Conservation (phyloP, 176 grass and related monocot species). For the Oryza punctata region DNA sequence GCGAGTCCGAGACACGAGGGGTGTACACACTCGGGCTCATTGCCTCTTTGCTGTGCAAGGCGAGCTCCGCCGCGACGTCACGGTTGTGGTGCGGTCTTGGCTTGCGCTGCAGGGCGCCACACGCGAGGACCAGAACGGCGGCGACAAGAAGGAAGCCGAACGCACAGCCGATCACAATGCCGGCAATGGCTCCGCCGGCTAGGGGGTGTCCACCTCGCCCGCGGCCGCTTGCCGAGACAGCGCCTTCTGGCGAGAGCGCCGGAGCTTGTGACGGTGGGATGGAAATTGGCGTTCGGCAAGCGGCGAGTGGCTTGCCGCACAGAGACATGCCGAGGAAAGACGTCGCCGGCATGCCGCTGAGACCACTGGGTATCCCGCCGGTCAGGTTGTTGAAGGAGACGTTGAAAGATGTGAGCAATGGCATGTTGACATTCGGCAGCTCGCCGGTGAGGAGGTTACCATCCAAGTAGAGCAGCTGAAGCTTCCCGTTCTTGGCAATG, state of each 20-base stretch:
- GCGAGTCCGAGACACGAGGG: slow-evolving; percentile 24
- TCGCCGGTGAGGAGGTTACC: slow-evolving; percentile 55
- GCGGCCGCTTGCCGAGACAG: neutral
- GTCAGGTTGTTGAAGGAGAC: slow-evolving; percentile 86
- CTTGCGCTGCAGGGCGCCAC: slow-evolving; percentile 19
- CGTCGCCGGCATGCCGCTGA: slow-evolving; percentile 42
- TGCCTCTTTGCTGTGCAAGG: slow-evolving; percentile 57
- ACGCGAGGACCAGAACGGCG: slow-evolving; percentile 42
- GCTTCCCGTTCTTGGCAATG: slow-evolving; percentile 51
- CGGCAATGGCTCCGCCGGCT: slow-evolving; percentile 56
- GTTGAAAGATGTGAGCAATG: slow-evolving; percentile 45
- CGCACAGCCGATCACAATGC: slow-evolving; percentile 57
- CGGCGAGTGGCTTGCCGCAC: slow-evolving; percentile 70
- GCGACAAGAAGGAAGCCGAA: slow-evolving; percentile 44
- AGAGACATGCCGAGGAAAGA: slow-evolving; percentile 74
- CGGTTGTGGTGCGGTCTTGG: slow-evolving; percentile 26
- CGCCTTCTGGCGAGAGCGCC: neutral
- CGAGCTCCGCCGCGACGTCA: slow-evolving; percentile 57
- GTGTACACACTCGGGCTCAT: slow-evolving; percentile 55
- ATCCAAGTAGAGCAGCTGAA: slow-evolving; percentile 55
- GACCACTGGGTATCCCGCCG: slow-evolving; percentile 50
- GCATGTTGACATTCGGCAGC: slow-evolving; percentile 54
- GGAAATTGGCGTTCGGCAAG: slow-evolving; percentile 24
- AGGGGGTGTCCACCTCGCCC: slow-evolving; percentile 25
- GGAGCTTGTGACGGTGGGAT: slow-evolving; percentile 36